A percentile compares a stretch with the other conserved stretches of the same genome.
Evolutionary conservation across 139 green algal species (phyloP).

Genomic region (Yamagishiella unicocca): DNA sequence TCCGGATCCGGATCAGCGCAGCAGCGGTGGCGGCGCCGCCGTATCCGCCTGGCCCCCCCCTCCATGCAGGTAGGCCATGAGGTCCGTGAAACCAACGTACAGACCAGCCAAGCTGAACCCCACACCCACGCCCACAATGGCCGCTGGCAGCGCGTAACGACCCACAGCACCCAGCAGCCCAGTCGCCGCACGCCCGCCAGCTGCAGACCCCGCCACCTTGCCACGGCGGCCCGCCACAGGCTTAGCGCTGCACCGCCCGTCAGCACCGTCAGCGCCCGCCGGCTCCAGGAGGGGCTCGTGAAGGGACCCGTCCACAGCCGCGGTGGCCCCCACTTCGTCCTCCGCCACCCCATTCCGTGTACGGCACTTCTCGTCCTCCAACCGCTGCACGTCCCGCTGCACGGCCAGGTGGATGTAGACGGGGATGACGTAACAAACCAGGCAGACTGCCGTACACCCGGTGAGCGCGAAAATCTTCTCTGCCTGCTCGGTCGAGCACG

Average conservation of each 20-base stretch:
- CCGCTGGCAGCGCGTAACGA: conserved; percentile 1
- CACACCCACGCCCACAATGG: conserved; percentile 50
- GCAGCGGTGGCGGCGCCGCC: neutral
- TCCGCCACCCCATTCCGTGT: too few species aligned
- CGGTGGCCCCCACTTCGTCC: too few species aligned
- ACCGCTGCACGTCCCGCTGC: neutral
- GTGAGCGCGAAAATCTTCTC: conserved; percentile 79
- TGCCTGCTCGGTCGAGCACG: conserved; percentile 27
- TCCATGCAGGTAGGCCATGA: neutral
- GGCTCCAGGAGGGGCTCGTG: conserved; percentile 23
- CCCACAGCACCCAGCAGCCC: neutral
- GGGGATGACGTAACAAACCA: conserved; percentile 72
- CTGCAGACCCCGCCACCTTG: too few species aligned
- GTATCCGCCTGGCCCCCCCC: neutral
- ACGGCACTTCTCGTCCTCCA: neutral
- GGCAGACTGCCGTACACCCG: conserved; percentile 76
- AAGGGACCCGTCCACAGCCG: too few species aligned
- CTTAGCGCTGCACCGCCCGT: neutral
- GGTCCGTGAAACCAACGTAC: conserved; percentile 40
- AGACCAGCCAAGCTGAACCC: conserved; percentile 55
- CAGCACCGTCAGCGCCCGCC: neutral
- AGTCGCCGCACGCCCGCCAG: too few species aligned
- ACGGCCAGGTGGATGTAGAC: conserved; percentile 56
- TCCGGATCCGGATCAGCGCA: neutral
- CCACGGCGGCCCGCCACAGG: too few species aligned